phyloP scores from a whole-genome alignment of 1,139 yeast genomes.

The Suhomyces ambrosiae region DNA sequence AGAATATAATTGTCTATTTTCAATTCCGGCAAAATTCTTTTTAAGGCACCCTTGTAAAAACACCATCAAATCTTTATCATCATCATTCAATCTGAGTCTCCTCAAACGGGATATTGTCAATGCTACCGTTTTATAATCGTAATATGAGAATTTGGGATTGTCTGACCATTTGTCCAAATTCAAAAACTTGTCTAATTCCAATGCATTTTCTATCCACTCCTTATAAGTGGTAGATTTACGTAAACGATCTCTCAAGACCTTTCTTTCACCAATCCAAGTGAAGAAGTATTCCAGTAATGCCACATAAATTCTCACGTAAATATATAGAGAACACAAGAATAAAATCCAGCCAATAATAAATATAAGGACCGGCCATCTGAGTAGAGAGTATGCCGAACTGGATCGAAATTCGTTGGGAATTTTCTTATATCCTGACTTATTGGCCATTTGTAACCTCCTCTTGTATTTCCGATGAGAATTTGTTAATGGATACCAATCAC shows the following conservation, averaged over 20 bases:
- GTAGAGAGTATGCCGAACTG: constrained; percentile 52
- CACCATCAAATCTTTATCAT: constrained; percentile 52
- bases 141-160: constrained; percentile 64
- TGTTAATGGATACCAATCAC: constrained; percentile 70
- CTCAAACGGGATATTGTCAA: constrained; percentile 51
- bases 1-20: constrained; percentile 69
- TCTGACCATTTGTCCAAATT: constrained; percentile 66
- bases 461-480: constrained; percentile 19
- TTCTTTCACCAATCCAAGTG: constrained; percentile 63
- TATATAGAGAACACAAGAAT: constrained; percentile 52
- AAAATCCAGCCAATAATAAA: constrained; percentile 56
- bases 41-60: constrained; percentile 69
- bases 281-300: constrained; percentile 61
- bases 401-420: constrained; percentile 46
- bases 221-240: constrained; percentile 52
- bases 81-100: constrained; percentile 32
- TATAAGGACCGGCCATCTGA: constrained; percentile 67
- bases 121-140: constrained; percentile 64
- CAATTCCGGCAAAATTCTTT: constrained; percentile 77
- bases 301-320: constrained; percentile 59
- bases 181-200: constrained; percentile 56
- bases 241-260: constrained; percentile 49
- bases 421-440: constrained; percentile 22
- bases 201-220: constrained; percentile 67
- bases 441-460: constrained; percentile 7